A percentile compares a stretch with the other conserved stretches of the same genome.
Evolutionary conservation across 768 basidiomycete genomes (phyloP).

Genomic region (Lentinula sp.): DNA sequence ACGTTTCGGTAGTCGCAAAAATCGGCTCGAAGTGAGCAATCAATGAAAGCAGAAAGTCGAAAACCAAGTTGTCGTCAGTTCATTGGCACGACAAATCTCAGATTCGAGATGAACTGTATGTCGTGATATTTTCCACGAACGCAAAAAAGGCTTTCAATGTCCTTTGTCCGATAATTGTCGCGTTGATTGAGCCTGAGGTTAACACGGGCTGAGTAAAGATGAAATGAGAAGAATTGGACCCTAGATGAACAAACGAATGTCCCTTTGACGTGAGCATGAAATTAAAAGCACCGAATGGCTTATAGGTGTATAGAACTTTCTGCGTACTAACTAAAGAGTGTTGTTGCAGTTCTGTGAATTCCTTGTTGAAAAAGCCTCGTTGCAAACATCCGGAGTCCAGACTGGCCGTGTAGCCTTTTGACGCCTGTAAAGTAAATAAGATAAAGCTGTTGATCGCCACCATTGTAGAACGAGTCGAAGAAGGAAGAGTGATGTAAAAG

Average conservation of each 20-base stretch:
- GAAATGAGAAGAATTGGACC: not conserved
- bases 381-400: not conserved
- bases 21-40: not conserved
- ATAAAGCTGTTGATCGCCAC: not conserved
- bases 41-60: not conserved
- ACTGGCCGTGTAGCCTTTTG: not conserved
- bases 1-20: not conserved
- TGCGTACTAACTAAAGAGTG: not conserved
- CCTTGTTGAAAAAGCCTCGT: not conserved
- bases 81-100: not conserved
- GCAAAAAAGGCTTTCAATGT: not conserved
- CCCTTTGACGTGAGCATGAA: constrained; percentile 6
- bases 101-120: not conserved
- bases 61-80: not conserved
- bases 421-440: not conserved
- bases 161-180: not conserved
- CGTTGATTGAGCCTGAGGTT: not conserved
- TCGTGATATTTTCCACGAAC: not conserved
- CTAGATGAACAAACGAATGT: not conserved
- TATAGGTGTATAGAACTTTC: not conserved
- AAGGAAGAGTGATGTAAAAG: not conserved
- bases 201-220: not conserved
- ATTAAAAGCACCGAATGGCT: not conserved
- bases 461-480: not conserved
- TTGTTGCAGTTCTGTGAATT: not conserved